These are phyloP conservation scores for Hyaloscypha hepaticicola DNA, from an alignment of 495 filamentous ascomycete genomes.

Conservation along the genomic window DNA sequence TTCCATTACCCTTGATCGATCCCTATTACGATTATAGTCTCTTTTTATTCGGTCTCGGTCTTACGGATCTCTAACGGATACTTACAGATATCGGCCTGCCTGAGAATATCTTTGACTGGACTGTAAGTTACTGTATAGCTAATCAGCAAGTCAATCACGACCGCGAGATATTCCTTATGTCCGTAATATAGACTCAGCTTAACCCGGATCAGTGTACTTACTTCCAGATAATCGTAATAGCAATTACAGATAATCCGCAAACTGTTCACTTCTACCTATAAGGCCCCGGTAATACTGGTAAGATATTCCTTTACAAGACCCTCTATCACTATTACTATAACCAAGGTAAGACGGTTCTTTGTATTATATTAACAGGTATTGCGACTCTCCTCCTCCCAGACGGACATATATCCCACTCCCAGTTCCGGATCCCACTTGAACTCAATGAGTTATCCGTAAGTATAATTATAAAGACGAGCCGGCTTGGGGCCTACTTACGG, in stretches of 20 bases:
- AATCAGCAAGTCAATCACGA: no score
- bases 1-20: no score
- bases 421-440: constrained; percentile 27
- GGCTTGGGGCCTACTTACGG: constrained; percentile 1
- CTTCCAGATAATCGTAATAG: neutral
- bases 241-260: constrained; percentile 5
- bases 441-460: constrained; percentile 18
- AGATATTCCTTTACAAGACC: constrained; percentile 28
- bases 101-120: no score
- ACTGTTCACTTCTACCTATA: constrained; percentile 25
- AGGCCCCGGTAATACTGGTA: constrained; percentile 13
- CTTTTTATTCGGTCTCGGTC: no score
- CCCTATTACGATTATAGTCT: no score
- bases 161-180: no score
- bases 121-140: no score
- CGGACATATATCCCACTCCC: constrained; percentile 13
- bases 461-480: constrained; percentile 14
- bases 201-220: no score
- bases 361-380: constrained; percentile 27
- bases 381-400: constrained; percentile 18
- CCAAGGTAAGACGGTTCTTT: constrained; percentile 27
- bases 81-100: no score
- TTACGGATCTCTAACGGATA: no score
- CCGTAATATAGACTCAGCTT: no score
- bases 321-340: constrained; percentile 20